Evolutionary conservation across 164 flowering plant species (phyloP).

Genomic region (Cinnamomum chago): DNA sequence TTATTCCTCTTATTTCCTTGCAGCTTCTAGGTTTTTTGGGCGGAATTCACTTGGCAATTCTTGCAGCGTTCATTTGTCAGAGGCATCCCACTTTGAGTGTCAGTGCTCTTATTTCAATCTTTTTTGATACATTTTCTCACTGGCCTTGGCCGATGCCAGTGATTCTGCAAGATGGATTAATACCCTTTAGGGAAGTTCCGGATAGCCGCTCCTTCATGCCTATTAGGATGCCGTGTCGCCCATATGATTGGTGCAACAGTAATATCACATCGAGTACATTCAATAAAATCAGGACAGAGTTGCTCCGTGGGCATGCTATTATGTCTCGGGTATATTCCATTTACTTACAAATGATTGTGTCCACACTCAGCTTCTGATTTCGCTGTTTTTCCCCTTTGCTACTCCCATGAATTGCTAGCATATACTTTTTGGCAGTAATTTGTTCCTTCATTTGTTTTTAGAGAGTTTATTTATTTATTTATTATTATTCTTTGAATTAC

Average conservation of each 20-base stretch:
- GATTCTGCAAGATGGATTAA: constrained; percentile 29
- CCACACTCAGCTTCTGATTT: neutral
- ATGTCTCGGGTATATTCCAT: constrained; percentile 29
- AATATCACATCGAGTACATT: constrained; percentile 49
- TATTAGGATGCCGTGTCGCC: constrained; percentile 42
- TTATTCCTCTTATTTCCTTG: constrained; percentile 7
- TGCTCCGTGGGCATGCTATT: constrained; percentile 34
- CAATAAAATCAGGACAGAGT: constrained; percentile 38
- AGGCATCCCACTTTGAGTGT: constrained; percentile 36
- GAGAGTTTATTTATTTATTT: too few species aligned
- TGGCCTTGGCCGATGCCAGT: constrained; percentile 66
- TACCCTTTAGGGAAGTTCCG: constrained; percentile 9
- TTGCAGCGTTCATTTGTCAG: constrained; percentile 48
- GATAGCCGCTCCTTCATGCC: constrained; percentile 41
- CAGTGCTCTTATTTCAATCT: constrained; percentile 27
- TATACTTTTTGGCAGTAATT: neutral
- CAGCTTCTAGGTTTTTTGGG: constrained; percentile 59
- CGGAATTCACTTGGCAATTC: constrained; percentile 55
- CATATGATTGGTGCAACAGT: constrained; percentile 40
- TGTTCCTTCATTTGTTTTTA: neutral
- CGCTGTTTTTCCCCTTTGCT: neutral
- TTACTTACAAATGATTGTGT: neutral
- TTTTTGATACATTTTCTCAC: constrained; percentile 42
- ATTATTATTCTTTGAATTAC: too few species aligned
- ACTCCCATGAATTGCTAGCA: neutral